Base-by-base conservation (phyloP, 2,329 filamentous ascomycete genomes). In the Sclerotinia glacialis region DNA sequence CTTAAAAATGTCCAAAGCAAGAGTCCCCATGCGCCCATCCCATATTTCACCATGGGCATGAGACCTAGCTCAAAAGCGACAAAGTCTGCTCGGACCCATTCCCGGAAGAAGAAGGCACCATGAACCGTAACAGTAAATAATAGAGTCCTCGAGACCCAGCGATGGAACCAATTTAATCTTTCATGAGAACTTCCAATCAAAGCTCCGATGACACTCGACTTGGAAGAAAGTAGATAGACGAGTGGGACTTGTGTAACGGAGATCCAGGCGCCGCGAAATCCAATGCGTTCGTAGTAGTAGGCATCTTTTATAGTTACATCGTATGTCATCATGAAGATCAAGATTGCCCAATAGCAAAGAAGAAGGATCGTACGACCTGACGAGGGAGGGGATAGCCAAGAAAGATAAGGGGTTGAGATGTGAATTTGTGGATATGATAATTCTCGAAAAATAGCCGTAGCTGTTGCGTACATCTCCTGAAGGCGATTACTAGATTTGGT, bases 91-190 rank as follows among this genome's bases (percentile, higher is more conserved):
- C 79, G 79, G 34, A 82, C 82, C 86, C 88, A 91, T 73, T 88
- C 83, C 3, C 79, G 79, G 77, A 86, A 87, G 75, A 90, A 91
- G 75, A 89, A 85, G 71, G 85, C 89, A 68, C 89, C 88, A 72
- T 92, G 89, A 4, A 91, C 82, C 0, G 87, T 87, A 1, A 85
- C 85, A 0, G 86, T 90, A 21, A 91, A 78, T 46, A 91, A 83
- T 78, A 91, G 85, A 65, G 86, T 89, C 67, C 89, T 83, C 3
- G 86, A 87, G 12, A 88, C 85, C 89, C 89, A 92, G 68, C 89
- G 83, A 72, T 92, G 89, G 63, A 91, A 77, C 89, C 89, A 91
- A 75, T 90, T 91, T 67, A 91, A 79, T 11, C 86, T 82, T 77
- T 91, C 89, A 72, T 91, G 86, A 68, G 87, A 86, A 12, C 83